Conservation (phyloP, 108 stramenopile species). For the Nitzschia sp. region DNA sequence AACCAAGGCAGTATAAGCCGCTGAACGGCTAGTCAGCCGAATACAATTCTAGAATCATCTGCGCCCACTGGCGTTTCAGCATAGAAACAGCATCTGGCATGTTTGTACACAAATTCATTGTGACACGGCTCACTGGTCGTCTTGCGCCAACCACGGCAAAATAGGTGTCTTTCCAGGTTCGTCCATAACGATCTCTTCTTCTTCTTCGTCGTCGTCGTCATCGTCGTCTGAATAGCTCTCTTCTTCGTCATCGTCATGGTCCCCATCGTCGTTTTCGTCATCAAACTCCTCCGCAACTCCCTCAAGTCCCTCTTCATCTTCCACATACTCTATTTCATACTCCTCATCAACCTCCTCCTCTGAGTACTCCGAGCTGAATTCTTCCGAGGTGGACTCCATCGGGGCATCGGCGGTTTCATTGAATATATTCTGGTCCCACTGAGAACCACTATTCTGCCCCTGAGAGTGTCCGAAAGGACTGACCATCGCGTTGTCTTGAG, state of each 20-base stretch:
- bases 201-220: slow-evolving; percentile 10
- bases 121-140: too few species aligned
- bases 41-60: too few species aligned
- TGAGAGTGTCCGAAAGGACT: background rate
- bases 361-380: slow-evolving; percentile 14
- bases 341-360: slow-evolving; percentile 27
- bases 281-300: slow-evolving; percentile 9
- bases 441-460: background rate
- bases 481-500: background rate
- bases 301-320: slow-evolving; percentile 17
- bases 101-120: too few species aligned
- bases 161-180: slow-evolving; percentile 19
- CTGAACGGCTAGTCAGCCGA: too few species aligned
- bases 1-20: too few species aligned
- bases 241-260: slow-evolving; percentile 11
- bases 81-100: too few species aligned
- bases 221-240: slow-evolving; percentile 13
- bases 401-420: background rate
- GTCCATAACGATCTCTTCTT: slow-evolving; percentile 1
- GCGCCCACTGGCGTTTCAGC: too few species aligned
- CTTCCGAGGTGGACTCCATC: slow-evolving; percentile 18
- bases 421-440: slow-evolving; percentile 14
- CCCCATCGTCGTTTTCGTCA: slow-evolving; percentile 8
- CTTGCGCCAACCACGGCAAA: slow-evolving; percentile 17
- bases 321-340: slow-evolving; percentile 33